A percentile compares a stretch with the other conserved stretches of the same genome.
Conservation (phyloP, 805 yeast species). For the Hanseniaspora nectarophila region DNA sequence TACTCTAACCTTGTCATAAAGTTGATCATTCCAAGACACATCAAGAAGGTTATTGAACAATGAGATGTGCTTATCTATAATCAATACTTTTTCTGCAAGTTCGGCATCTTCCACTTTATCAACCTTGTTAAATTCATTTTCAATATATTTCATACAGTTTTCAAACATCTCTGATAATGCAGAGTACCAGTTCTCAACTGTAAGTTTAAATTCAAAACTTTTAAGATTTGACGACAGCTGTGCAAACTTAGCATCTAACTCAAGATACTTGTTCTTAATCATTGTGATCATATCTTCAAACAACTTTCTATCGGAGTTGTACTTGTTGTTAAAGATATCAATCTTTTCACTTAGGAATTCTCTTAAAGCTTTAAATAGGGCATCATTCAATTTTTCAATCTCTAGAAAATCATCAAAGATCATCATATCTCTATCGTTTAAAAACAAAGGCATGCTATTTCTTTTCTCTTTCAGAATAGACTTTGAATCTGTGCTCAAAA, state of each 20-base stretch:
- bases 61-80: background rate
- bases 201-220: conserved; percentile 1
- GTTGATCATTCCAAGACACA: conserved; percentile 3
- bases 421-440: conserved; percentile 10
- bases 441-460: conserved; percentile 7
- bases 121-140: background rate
- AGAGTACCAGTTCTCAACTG: conserved; percentile 6
- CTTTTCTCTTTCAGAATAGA: background rate
- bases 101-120: background rate
- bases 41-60: background rate
- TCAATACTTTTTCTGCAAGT: background rate
- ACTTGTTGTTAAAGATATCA: background rate
- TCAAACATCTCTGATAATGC: background rate
- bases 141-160: conserved; percentile 1
- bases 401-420: conserved; percentile 14
- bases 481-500: background rate
- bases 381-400: conserved; percentile 13
- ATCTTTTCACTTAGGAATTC: conserved; percentile 12
- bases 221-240: background rate
- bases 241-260: conserved; percentile 4
- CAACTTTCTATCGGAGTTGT: background rate
- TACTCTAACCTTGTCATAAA: background rate
- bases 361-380: conserved; percentile 5
- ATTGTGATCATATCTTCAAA: background rate
- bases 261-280: background rate